phyloP scores from a whole-genome alignment of 495 filamentous ascomycete genomes.

The Penicillium paxilli region DNA sequence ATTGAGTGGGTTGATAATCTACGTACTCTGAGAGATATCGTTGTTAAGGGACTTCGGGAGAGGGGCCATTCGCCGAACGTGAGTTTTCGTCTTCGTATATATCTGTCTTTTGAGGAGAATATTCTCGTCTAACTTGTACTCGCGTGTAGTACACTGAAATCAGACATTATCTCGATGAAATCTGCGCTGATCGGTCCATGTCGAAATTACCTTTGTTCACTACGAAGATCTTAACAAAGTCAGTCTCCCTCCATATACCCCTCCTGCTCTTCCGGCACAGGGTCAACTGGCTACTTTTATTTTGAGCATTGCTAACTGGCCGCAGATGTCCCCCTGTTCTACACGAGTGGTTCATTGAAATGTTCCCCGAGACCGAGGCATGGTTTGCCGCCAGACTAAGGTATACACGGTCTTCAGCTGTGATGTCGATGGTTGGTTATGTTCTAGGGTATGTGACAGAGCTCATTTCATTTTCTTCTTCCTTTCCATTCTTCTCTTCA shows the following conservation, averaged over 20 bases:
- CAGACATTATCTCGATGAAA: slow-evolving; percentile 56
- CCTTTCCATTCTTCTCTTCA: no score
- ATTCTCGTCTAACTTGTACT: no score
- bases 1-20: slow-evolving; percentile 99
- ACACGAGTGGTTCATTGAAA: slow-evolving; percentile 91
- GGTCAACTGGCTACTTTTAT: no score
- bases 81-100: slow-evolving; percentile 8
- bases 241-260: background rate
- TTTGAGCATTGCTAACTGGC: background rate
- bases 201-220: slow-evolving; percentile 68
- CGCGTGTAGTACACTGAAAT: slow-evolving; percentile 67
- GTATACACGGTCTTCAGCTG: slow-evolving; percentile 90
- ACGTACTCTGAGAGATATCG: slow-evolving; percentile 88
- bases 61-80: slow-evolving; percentile 61
- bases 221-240: slow-evolving; percentile 58
- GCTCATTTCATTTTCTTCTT: background rate
- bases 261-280: no score
- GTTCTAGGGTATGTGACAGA: slow-evolving; percentile 65
- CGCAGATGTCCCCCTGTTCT: slow-evolving; percentile 74
- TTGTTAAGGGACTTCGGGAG: slow-evolving; percentile 73
- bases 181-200: slow-evolving; percentile 42
- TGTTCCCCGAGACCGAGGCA: slow-evolving; percentile 86
- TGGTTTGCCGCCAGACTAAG: slow-evolving; percentile 92
- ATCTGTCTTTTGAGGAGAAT: background rate
- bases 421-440: slow-evolving; percentile 97